Conservation (phyloP, 2,329 filamentous ascomycete species). For the Plenodomus biglobosus region DNA sequence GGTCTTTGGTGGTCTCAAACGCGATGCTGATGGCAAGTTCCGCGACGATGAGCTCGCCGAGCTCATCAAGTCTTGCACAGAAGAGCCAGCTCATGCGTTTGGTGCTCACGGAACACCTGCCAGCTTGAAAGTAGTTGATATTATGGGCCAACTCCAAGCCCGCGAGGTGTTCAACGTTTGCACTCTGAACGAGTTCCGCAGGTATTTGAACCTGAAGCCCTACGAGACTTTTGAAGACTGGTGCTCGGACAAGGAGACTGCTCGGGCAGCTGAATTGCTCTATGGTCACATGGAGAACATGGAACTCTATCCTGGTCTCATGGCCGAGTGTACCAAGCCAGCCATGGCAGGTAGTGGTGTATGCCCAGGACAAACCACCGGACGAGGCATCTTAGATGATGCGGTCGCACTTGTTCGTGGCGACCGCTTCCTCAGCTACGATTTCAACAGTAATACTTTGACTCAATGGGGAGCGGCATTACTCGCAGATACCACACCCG, state of each 20-base stretch:
- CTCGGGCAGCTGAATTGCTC: conserved; percentile 56
- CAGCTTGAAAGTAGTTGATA: conserved; percentile 71
- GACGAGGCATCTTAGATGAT: conserved; percentile 72
- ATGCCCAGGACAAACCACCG: conserved; percentile 72
- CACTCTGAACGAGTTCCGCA: conserved; percentile 79
- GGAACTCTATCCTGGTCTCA: conserved; percentile 77
- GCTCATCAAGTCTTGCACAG: conserved; percentile 65
- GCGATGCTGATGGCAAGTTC: conserved; percentile 67
- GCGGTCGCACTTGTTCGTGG: conserved; percentile 73
- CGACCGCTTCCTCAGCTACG: conserved; percentile 73
- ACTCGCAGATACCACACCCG: conserved; percentile 42
- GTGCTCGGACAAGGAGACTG: conserved; percentile 72
- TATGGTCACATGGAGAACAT: conserved; percentile 79
- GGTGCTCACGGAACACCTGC: conserved; percentile 69
- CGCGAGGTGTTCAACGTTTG: conserved; percentile 72
- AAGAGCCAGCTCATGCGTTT: conserved; percentile 63
- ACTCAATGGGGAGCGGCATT: conserved; percentile 55
- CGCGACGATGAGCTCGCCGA: conserved; percentile 73
- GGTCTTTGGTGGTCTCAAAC: conserved; percentile 65
- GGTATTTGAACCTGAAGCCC: conserved; percentile 75
- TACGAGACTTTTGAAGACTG: conserved; percentile 80
- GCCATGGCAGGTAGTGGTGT: conserved; percentile 66
- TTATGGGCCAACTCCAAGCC: conserved; percentile 75
- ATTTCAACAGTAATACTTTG: conserved; percentile 53
- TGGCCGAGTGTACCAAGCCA: conserved; percentile 74